phyloP scores from a whole-genome alignment of 306 rosid genomes.

The Lathyrus sativus region DNA sequence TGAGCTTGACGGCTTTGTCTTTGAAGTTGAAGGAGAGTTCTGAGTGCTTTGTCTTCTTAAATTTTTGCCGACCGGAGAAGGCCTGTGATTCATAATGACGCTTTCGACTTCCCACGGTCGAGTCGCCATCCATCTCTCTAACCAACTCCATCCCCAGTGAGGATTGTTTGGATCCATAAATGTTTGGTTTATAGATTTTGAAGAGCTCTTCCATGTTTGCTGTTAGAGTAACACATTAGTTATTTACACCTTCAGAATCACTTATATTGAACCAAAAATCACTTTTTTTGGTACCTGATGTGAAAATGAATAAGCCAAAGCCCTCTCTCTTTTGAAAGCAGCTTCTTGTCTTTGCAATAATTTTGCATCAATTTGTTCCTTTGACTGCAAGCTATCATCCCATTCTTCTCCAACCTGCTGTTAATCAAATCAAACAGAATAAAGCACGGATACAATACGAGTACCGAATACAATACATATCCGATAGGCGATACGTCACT shows the following conservation, averaged over 20 bases:
- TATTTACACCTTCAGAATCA: conserved; percentile 1
- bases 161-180: conserved; percentile 79
- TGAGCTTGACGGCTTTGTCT: conserved; percentile 39
- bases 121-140: conserved; percentile 82
- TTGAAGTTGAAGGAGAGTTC: conserved; percentile 52
- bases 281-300: conserved; percentile 61
- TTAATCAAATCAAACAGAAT: too few relatives aligned
- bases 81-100: conserved; percentile 44
- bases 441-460: too few relatives aligned
- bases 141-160: conserved; percentile 97
- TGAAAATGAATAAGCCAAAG: conserved; percentile 83
- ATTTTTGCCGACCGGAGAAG: conserved; percentile 46
- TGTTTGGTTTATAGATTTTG: conserved; percentile 60
- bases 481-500: too few relatives aligned
- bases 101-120: conserved; percentile 71
- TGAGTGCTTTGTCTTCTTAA: conserved; percentile 43
- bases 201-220: conserved; percentile 65
- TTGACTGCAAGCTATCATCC: conserved; percentile 65
- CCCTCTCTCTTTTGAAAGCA: conserved; percentile 80
- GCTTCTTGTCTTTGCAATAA: conserved; percentile 65
- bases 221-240: conserved; percentile 28
- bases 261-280: neutral
- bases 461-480: too few relatives aligned
- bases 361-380: conserved; percentile 70
- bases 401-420: conserved; percentile 63